phyloP scores from a whole-genome alignment of 164 flowering plant species.

The Dillenia suffruticosa region DNA sequence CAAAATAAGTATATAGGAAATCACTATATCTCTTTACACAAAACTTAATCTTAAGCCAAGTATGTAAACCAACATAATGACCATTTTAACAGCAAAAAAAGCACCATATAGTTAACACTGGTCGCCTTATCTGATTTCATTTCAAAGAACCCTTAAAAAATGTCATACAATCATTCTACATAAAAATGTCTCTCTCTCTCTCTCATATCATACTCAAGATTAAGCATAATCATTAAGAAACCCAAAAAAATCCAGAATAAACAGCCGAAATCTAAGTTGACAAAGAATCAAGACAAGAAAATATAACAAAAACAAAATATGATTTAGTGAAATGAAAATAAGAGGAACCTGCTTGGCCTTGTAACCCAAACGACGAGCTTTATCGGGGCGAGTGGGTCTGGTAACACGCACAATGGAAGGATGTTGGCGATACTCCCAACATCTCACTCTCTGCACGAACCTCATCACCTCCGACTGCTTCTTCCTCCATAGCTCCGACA shows the following conservation, averaged over 20 bases:
- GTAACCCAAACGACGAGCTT: conserved; percentile 46
- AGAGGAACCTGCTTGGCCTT: conserved; percentile 48
- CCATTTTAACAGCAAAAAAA: no score
- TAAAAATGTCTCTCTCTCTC: no score
- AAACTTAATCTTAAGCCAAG: no score
- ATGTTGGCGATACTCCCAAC: conserved; percentile 71
- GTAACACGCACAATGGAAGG: conserved; percentile 48
- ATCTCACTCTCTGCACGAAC: conserved; percentile 72
- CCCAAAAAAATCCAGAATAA: not conserved
- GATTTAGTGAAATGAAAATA: not conserved
- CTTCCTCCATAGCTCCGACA: conserved; percentile 82
- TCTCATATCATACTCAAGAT: no score
- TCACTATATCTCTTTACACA: no score
- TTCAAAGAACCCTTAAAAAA: no score
- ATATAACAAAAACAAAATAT: not conserved
- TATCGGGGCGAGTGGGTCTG: conserved; percentile 43
- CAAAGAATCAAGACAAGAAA: not conserved
- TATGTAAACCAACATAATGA: no score
- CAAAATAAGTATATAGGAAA: no score
- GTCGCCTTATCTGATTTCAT: no score
- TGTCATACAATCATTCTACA: no score
- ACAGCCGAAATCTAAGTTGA: not conserved
- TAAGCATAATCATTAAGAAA: not conserved
- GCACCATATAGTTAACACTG: no score
- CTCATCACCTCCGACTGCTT: conserved; percentile 88